phyloP scores from a whole-genome alignment of 2,329 filamentous ascomycete species.

The Colletotrichum neosansevieriae region DNA sequence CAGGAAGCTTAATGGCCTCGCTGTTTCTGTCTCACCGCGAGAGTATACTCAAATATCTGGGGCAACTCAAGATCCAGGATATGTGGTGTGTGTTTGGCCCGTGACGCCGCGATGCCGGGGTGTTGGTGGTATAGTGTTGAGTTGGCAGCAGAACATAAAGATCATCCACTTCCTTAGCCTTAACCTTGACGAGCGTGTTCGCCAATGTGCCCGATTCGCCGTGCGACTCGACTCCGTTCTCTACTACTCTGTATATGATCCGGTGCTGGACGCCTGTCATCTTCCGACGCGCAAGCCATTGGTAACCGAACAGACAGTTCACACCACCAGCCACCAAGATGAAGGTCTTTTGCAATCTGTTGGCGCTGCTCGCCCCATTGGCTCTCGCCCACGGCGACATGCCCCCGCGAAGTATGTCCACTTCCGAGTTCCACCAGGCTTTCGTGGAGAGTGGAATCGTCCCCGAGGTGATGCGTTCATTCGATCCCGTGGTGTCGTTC shows the following conservation, averaged over 20 bases:
- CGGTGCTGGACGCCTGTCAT: background rate
- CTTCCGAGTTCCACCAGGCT: conserved; percentile 44
- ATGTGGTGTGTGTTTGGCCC: conserved; percentile 1
- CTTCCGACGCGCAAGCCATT: no score
- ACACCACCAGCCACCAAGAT: background rate
- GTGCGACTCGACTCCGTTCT: no score
- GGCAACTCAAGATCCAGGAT: background rate
- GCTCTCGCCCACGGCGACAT: conserved; percentile 20
- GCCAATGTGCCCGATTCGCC: background rate
- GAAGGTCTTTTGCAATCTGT: conserved; percentile 24
- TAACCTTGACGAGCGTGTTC: background rate
- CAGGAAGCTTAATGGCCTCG: conserved; percentile 21
- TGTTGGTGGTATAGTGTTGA: background rate
- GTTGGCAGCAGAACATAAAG: conserved; percentile 4
- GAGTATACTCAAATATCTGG: conserved; percentile 16
- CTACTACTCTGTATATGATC: background rate
- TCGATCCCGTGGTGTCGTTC: conserved; percentile 46
- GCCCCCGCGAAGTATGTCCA: conserved; percentile 41
- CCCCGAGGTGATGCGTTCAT: conserved; percentile 45
- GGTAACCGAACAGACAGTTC: background rate
- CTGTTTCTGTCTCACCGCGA: conserved; percentile 27
- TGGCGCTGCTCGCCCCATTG: conserved; percentile 18
- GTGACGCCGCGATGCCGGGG: conserved; percentile 10
- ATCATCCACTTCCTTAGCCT: conserved; percentile 10
- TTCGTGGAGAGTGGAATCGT: conserved; percentile 46